Percentiles rank a stretch among this genome's conserved stretches.
These are phyloP conservation scores for Pseudognaphalium luteoalbum DNA, from an alignment of 129 eudicot species.

Conservation along the genomic window DNA sequence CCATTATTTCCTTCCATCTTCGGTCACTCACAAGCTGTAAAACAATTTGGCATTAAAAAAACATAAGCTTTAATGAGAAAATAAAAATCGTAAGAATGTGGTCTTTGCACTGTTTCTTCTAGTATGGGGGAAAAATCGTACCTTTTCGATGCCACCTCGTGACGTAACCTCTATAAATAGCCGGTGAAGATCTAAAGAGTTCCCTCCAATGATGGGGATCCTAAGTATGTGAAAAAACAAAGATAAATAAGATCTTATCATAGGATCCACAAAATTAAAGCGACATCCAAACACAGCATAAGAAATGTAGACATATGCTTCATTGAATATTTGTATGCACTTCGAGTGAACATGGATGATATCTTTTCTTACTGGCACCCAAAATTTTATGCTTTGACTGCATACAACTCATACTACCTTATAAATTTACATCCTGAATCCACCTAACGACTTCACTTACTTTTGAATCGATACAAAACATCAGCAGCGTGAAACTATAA, in stretches of 20 bases:
- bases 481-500: too few relatives aligned
- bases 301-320: background rate
- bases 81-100: background rate
- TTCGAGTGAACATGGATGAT: background rate
- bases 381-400: background rate
- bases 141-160: slow-evolving; percentile 94
- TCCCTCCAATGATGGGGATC: slow-evolving; percentile 82
- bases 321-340: background rate
- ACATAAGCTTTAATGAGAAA: slow-evolving; percentile 1
- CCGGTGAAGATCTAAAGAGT: slow-evolving; percentile 66
- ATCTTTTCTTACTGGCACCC: background rate
- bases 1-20: slow-evolving; percentile 83
- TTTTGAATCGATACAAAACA: too few relatives aligned
- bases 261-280: background rate
- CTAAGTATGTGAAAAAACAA: slow-evolving; percentile 33
- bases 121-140: slow-evolving; percentile 28
- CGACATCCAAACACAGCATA: background rate
- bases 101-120: background rate
- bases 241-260: background rate
- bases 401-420: background rate
- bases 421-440: background rate
- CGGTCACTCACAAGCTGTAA: slow-evolving; percentile 71
- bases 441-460: background rate
- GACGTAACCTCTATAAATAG: slow-evolving; percentile 89
- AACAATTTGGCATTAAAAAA: background rate